Evolutionary conservation across 2,329 filamentous ascomycete species (phyloP), one percentile per base, ranked within the genome.

Genomic region (Monosporascus sp.): DNA sequence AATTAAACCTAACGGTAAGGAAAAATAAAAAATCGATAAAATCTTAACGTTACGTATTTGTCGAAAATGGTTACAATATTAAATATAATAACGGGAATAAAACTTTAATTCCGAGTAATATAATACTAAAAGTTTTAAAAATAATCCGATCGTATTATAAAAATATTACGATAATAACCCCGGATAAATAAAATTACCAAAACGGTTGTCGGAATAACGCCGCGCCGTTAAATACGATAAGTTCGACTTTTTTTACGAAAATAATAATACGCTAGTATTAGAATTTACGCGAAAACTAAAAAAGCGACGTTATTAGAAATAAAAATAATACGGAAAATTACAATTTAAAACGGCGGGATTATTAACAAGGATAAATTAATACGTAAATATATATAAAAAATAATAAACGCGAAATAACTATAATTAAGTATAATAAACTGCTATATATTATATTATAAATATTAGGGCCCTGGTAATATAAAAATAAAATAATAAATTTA

Each of bases 11-110:
- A 36, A 40, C 11, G 17, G 11, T 7, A 37, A 40, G 22, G 17
- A 36, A 22, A 19, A 49, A 36, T 37, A 49, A 37, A 76, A 69
- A 11, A 71, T 67, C 0, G 79, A 69, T 16, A 71, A 58, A 1
- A 61, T 58, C 41, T 43, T 31, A 14, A 48, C 46, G 6, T 48
- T 44, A 5, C 19, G 20, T 7, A n/a, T 37, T 20, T 11, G 26
- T 22, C 20, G 6, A 68, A 58, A 55, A 74, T 64, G 69, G 71
- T 73, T 64, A 72, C 62, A 47, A 67, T 69, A 9, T 79, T 68
- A 48, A 67, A 64, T 19, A 26, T 46, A 46, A 46, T 46, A 46
- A 7, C 20, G 26, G 17, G 6, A 16, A 2, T 46, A 24, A 24
- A 26, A 24, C 6, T 6, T 26, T 46, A 46, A 24, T 17, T 17